phyloP scores from a whole-genome alignment of 192 early-diverging fungal species.

The Backusella tuberculispora region DNA sequence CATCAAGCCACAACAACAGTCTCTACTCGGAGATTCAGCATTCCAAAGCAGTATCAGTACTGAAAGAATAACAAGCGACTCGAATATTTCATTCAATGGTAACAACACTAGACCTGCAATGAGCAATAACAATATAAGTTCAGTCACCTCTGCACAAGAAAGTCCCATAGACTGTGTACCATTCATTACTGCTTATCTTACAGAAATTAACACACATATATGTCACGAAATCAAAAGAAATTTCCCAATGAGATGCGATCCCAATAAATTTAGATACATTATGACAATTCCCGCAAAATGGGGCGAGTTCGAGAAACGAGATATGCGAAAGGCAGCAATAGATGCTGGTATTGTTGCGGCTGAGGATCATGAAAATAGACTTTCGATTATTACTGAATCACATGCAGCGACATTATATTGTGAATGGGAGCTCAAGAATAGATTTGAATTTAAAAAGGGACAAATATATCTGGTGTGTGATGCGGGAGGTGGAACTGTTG shows the following conservation, averaged over 20 bases:
- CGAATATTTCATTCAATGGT: not conserved
- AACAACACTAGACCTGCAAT: not conserved
- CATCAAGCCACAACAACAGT: not conserved
- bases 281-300: constrained; percentile 57
- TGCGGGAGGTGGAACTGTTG: constrained; percentile 51
- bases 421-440: constrained; percentile 41
- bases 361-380: constrained; percentile 43
- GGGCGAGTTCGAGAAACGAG: constrained; percentile 40
- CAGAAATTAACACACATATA: constrained; percentile 42
- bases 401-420: constrained; percentile 48
- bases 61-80: not conserved
- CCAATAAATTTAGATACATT: constrained; percentile 47
- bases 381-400: constrained; percentile 48
- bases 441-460: constrained; percentile 39
- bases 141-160: not conserved
- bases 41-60: too few species aligned
- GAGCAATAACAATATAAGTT: not conserved
- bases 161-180: constrained; percentile 17
- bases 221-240: constrained; percentile 40
- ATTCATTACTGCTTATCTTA: constrained; percentile 45
- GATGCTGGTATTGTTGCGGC: constrained; percentile 42
- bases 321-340: constrained; percentile 47
- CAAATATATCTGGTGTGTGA: constrained; percentile 52
- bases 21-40: too few species aligned
- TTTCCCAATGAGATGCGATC: constrained; percentile 36